Evolutionary conservation across 305 asterid species (phyloP).

Genomic region (Fraxinus greggii): DNA sequence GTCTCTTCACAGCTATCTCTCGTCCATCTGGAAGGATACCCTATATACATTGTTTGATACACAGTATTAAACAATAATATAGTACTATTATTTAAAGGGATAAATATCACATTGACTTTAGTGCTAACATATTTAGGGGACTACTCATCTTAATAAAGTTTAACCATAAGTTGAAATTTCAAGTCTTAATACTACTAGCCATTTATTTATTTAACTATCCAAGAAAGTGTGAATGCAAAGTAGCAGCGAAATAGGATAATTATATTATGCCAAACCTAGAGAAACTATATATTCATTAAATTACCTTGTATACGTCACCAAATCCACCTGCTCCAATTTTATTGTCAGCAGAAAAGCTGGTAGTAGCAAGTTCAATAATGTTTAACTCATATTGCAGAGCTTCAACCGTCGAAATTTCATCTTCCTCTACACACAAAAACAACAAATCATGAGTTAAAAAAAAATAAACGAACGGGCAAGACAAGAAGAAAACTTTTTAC

Average conservation of each 20-base stretch:
- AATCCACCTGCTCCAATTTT: conserved; percentile 21
- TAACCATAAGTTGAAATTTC: background rate
- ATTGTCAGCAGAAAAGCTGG: conserved; percentile 2
- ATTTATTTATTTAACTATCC: conserved; percentile 6
- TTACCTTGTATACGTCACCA: conserved; percentile 13
- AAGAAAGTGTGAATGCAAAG: background rate
- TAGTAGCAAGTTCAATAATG: background rate
- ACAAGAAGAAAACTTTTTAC: too few relatives aligned
- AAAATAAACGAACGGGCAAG: background rate
- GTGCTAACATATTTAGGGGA: background rate
- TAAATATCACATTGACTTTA: too few relatives aligned
- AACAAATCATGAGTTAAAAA: background rate
- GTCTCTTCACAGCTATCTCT: conserved; percentile 32
- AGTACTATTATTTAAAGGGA: too few relatives aligned
- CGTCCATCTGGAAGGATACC: conserved; percentile 18
- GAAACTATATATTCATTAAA: background rate
- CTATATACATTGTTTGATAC: background rate
- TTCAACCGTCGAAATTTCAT: background rate
- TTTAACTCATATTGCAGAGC: background rate
- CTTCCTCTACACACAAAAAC: background rate
- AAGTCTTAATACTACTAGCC: background rate
- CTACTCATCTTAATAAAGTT: too few relatives aligned
- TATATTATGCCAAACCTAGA: background rate
- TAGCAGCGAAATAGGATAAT: background rate
- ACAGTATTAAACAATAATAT: background rate